Evolutionary conservation across 2,329 filamentous ascomycete genomes (phyloP), one percentile per base, ranked within the genome.

Genomic region (Colletotrichum siamense): DNA sequence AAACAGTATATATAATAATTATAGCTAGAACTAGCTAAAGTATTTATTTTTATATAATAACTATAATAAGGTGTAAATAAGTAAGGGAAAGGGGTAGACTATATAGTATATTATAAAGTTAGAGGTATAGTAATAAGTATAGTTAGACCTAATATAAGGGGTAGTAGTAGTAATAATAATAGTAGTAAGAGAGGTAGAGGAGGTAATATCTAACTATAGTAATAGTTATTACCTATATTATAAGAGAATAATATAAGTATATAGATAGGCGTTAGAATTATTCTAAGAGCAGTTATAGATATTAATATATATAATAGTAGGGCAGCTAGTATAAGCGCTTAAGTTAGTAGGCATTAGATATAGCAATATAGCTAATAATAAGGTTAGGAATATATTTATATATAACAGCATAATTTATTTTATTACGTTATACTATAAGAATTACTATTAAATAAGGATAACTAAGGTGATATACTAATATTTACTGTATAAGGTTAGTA

Each of bases 381-480:
- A 69, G n/a, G 61, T 75, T 12, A 26, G 66, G 2, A 79, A 79
- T 44, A 74, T 39, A 8, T 39, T 34, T 3, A 6, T 4, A 34
- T 3, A 34, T 15, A 15, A 34, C 1, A 34, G 32, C 5, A 34
- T 34, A 34, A 34, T 34, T 6, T 34, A 6, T 34, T 34, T 34
- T 1, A 15, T 34, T 3, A 34, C 6, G 6, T 34, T 15, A 22
- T 69, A 69, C 55, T 59, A 80, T 67, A 82, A 81, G 73, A 73
- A 70, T 32, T 80, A 79, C 73, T 44, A 66, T 15, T 16, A 9
- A 9, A 55, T 7, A 8, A 5, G 16, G 10, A 70, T 71, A 52
- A 75, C 74, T 22, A 81, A 82, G 74, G 76, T 81, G 6, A 80
- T 82, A 63, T 65, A 82, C 74, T 67, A 77, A n/a, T 82, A 81